Base-by-base conservation (phyloP, 441 rosid species). In the Biscutella laevigata region DNA sequence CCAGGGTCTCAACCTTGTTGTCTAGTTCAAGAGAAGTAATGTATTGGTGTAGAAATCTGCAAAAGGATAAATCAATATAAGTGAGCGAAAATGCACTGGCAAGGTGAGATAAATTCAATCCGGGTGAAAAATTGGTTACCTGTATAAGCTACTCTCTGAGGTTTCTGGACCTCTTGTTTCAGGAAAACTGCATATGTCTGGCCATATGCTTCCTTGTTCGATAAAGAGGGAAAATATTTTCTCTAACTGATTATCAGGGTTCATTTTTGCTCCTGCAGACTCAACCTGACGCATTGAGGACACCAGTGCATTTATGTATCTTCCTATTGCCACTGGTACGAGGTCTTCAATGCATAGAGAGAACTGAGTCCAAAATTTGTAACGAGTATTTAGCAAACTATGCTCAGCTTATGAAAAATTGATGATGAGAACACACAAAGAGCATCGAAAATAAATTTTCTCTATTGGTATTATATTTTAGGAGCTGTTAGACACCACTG, bases 151-250 rank as follows among this genome's bases (percentile, higher is more conserved):
- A 75, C 70, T 79, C 68, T 94, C 99, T 27, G 96, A 81, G 41
- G 76, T 68, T 70, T 77, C 86, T 33, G 83, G 67, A 67, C 82
- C 77, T 64, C 62, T 79, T 57, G 74, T 77, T 77, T 89, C 97
- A 44, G 85, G 81, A 64, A 75, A 73, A 70, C 68, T 74, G 72
- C 88, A 78, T 50, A 94, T 73, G 64, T 86, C 96, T 6, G 97
- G 91, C 97, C 95, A 94, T 51, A 85, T 59, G 72, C 70, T 77
- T 59, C 97, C 99, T 59, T 94, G 99, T 61, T 94, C 99, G 77
- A 87, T 74, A 69, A 94, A 94, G 55, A 94, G 73, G 21, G 82
- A 67, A 76, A 94, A 94, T 72, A 89, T 67, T 78, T 85, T 89
- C 73, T 94, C 99, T 70, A 86, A 73, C 26, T 74, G 73, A 59